These are phyloP conservation scores for Syncephalastrum racemosum DNA, from an alignment of 371 early-diverging fungal genomes.

Conservation along the genomic window DNA sequence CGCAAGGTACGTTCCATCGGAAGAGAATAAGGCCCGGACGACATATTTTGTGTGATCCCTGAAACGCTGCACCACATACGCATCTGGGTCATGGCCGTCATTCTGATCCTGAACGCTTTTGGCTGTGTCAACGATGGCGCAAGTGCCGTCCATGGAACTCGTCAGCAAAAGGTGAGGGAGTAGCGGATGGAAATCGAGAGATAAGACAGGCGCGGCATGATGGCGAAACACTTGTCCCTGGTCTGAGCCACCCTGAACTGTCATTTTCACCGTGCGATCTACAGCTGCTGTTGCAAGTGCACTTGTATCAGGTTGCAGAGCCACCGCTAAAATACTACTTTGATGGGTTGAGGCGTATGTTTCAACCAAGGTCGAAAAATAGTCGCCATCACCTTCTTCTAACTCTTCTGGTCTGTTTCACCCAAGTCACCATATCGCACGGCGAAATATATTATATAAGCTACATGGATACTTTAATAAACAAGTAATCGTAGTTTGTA, in stretches of 20 bases:
- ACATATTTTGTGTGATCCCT: slow-evolving; percentile 75
- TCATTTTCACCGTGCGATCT: slow-evolving; percentile 66
- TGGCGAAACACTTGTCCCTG: slow-evolving; percentile 50
- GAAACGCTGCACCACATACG: slow-evolving; percentile 46
- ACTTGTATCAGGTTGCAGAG: slow-evolving; percentile 31
- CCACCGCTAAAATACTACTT: slow-evolving; percentile 55
- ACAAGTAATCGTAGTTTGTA: no score
- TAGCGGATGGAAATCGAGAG: slow-evolving; percentile 66
- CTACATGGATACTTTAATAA: no score
- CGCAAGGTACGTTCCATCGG: slow-evolving; percentile 55
- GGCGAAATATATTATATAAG: not conserved
- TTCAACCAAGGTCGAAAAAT: slow-evolving; percentile 21
- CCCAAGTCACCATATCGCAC: not conserved
- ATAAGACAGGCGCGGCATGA: slow-evolving; percentile 63
- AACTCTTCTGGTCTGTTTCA: slow-evolving; percentile 11
- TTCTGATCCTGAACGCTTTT: slow-evolving; percentile 31
- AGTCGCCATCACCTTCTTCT: slow-evolving; percentile 31
- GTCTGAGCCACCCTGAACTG: slow-evolving; percentile 32
- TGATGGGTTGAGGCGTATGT: slow-evolving; percentile 40
- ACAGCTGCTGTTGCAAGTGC: slow-evolving; percentile 59
- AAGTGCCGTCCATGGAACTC: slow-evolving; percentile 72
- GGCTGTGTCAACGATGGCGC: slow-evolving; percentile 57
- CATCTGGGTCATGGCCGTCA: not conserved
- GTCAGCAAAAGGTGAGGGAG: slow-evolving; percentile 57
- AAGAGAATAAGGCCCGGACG: slow-evolving; percentile 60